Base-by-base conservation (phyloP, 306 rosid genomes). In the Citrullus amarus region DNA sequence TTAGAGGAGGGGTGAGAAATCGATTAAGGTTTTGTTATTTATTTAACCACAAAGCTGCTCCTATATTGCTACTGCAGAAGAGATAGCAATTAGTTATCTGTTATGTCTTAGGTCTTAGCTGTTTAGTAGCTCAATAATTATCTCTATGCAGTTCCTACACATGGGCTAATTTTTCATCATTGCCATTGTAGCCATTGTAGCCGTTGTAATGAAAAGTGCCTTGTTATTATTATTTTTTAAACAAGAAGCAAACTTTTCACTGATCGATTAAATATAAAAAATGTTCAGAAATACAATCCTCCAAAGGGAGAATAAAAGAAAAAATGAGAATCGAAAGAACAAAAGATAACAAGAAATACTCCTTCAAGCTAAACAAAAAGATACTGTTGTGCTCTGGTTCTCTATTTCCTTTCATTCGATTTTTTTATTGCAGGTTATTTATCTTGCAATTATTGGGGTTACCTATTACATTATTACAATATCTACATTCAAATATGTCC, bases 401-500 rank as follows among this genome's bases (percentile, higher is more conserved):
- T 55, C 14, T 66, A 39, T 7, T 79, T 7, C 11, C 57, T 28
- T 46, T 20, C 82, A 75, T 14, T 84, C 16, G 20, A 58, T 4
- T 15, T 8, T 34, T 76, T 82, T 56, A 4, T 70, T 83, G 86
- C 86, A 94, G 97, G 63, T 88, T 50, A 41, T 92, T 59, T 95
- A 95, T 84, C 78, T 95, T 66, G 87, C 82, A 60, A 89, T 95
- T 75, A 79, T 92, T 61, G 83, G 96, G 82, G 66, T 79, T 61
- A 85, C 88, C 12, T 92, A 91, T 85, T 92, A 87, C 82, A 83
- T 87, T 50, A 68, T 90, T 83, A 83, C 75, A 9, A 86, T 70
- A 76, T 86, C 93, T 84, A 83, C 87, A 66, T 95, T 92, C 83
- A 67, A 43, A 67, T 91, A 91, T 79, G 89, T 95, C 78, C 99